phyloP scores from a whole-genome alignment of 345 rosid species.

The Acer campestre region DNA sequence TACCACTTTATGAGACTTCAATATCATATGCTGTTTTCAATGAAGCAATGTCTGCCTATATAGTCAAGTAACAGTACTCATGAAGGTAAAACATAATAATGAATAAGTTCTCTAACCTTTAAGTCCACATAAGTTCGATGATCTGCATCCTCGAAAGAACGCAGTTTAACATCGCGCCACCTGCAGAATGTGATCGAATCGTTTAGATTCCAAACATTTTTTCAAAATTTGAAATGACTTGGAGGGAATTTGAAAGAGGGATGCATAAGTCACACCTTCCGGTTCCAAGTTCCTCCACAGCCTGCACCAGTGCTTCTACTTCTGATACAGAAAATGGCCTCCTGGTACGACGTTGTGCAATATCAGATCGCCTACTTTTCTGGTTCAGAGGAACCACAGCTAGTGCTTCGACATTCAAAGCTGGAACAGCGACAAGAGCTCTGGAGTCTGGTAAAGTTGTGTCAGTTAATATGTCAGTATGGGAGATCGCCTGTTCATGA shows the following conservation, averaged over 20 bases:
- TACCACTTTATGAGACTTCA: not conserved
- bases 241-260: not conserved
- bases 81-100: not conserved
- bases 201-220: slow-evolving; percentile 15
- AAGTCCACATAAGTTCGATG: slow-evolving; percentile 86
- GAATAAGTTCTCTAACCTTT: slow-evolving; percentile 48
- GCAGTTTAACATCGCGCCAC: slow-evolving; percentile 86
- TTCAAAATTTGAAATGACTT: not conserved
- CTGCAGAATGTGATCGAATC: slow-evolving; percentile 38
- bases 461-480: slow-evolving; percentile 49
- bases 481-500: slow-evolving; percentile 43
- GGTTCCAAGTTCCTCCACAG: slow-evolving; percentile 92
- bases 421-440: slow-evolving; percentile 71
- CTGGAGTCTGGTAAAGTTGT: slow-evolving; percentile 53
- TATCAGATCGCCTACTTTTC: slow-evolving; percentile 69
- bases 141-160: slow-evolving; percentile 69
- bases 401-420: slow-evolving; percentile 52
- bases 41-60: not conserved
- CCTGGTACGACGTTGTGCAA: slow-evolving; percentile 89
- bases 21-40: not conserved
- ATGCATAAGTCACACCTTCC: slow-evolving; percentile 67
- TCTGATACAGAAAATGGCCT: slow-evolving; percentile 96
- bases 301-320: slow-evolving; percentile 90
- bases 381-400: slow-evolving; percentile 68
- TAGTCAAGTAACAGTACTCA: not conserved